Conservation (phyloP, 2,329 filamentous ascomycete genomes). For the Aspergillus ochraceoroseus region DNA sequence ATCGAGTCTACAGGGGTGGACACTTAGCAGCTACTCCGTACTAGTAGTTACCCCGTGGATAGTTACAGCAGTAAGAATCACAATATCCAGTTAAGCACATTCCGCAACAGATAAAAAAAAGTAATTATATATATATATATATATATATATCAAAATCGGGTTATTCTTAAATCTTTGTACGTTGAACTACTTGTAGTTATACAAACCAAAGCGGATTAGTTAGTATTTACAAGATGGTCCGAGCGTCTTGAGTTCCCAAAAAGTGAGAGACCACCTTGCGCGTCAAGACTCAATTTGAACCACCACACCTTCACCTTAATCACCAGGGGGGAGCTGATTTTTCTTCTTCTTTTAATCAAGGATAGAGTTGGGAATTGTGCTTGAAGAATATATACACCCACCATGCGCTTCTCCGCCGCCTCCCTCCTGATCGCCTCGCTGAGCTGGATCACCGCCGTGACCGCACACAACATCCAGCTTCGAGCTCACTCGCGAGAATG, state of each 20-base stretch:
- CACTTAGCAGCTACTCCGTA: too few relatives aligned
- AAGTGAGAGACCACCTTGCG: conserved; percentile 33
- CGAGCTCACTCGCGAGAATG: conserved; percentile 91
- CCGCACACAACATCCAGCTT: conserved; percentile 93
- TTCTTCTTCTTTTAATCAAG: neutral
- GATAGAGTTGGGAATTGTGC: neutral
- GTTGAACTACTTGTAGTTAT: too few relatives aligned
- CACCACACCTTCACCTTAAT: conserved; percentile 5
- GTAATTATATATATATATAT: too few relatives aligned
- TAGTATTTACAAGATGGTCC: conserved; percentile 29
- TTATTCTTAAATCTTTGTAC: too few relatives aligned
- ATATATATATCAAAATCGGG: too few relatives aligned
- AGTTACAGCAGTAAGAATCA: too few relatives aligned
- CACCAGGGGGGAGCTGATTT: neutral
- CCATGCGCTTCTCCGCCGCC: conserved; percentile 42
- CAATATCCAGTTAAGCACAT: too few relatives aligned
- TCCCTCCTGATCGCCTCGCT: conserved; percentile 51
- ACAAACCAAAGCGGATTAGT: neutral
- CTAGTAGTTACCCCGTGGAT: too few relatives aligned
- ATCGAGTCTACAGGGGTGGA: too few relatives aligned
- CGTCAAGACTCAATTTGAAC: conserved; percentile 22
- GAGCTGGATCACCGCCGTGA: conserved; percentile 54
- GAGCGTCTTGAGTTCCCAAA: conserved; percentile 32
- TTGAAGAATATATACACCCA: conserved; percentile 12
- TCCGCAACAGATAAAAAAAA: too few relatives aligned